phyloP scores from a whole-genome alignment of 2,329 filamentous ascomycete genomes.

The Pleochaeta shiraiana region DNA sequence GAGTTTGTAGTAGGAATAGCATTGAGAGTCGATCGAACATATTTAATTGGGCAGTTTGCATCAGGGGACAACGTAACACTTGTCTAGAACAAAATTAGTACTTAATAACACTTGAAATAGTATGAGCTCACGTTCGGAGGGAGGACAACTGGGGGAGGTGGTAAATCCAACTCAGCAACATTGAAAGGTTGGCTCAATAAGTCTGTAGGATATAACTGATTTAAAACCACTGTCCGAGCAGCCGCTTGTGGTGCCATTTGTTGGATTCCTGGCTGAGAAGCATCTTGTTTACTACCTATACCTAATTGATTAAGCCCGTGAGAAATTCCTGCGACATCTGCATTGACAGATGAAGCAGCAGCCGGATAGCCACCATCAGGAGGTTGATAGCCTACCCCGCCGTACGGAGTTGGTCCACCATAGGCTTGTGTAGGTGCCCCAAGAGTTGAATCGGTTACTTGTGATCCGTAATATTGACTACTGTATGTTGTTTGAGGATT shows the following conservation, averaged over 20 bases:
- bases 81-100: conserved; percentile 34
- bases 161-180: conserved; percentile 74
- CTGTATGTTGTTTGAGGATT: conserved; percentile 16
- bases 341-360: conserved; percentile 21
- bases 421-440: conserved; percentile 16
- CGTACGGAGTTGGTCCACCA: conserved; percentile 18
- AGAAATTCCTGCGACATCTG: conserved; percentile 47
- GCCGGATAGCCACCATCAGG: conserved; percentile 44
- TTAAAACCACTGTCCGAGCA: conserved; percentile 36
- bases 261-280: conserved; percentile 17
- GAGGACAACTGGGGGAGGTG: conserved; percentile 75
- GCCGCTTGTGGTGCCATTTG: conserved; percentile 27
- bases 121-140: conserved; percentile 60
- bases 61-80: conserved; percentile 79
- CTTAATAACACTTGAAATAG: neutral
- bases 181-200: conserved; percentile 86
- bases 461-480: conserved; percentile 14
- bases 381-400: conserved; percentile 38
- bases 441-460: conserved; percentile 8
- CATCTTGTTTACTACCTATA: conserved; percentile 22
- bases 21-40: conserved; percentile 87
- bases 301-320: conserved; percentile 68
- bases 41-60: conserved; percentile 84
- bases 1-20: conserved; percentile 82
- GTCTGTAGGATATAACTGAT: conserved; percentile 83